Evolutionary conservation across 257 asterid genomes (phyloP).

Genomic region (Primulina huaijiensis): DNA sequence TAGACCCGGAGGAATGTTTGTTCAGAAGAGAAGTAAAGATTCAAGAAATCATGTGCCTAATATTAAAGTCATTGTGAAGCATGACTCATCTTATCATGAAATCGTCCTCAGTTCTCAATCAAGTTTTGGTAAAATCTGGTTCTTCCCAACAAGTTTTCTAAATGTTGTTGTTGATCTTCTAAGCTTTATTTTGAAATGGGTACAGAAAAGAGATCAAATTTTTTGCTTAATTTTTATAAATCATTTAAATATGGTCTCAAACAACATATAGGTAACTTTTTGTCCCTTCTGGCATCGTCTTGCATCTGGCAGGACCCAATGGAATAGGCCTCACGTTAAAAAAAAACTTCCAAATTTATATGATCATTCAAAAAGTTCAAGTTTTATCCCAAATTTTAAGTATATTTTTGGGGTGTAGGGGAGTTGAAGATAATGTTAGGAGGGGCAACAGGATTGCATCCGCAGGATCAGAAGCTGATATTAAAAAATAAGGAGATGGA

Average conservation of each 20-base stretch:
- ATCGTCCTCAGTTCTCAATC: constrained; percentile 68
- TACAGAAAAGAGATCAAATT: background rate
- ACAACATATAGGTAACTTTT: background rate
- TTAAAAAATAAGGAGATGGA: constrained; percentile 76
- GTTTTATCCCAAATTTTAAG: background rate
- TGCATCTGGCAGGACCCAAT: background rate
- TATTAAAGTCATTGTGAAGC: constrained; percentile 62
- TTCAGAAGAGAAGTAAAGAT: constrained; percentile 74
- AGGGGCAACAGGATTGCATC: constrained; percentile 57
- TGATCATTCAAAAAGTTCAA: too few species aligned
- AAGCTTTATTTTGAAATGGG: too few species aligned
- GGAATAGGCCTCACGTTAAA: too few species aligned
- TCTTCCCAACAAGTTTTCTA: background rate
- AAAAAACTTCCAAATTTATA: too few species aligned
- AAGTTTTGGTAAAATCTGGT: constrained; percentile 55
- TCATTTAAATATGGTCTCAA: too few species aligned
- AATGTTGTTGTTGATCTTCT: background rate
- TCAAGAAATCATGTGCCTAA: constrained; percentile 41
- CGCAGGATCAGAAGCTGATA: constrained; percentile 65
- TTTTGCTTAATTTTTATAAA: background rate
- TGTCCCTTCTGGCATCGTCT: background rate
- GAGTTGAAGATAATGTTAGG: constrained; percentile 75
- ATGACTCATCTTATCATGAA: constrained; percentile 62
- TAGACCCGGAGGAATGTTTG: constrained; percentile 93
- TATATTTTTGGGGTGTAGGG: constrained; percentile 34